These are phyloP conservation scores for Rubia yunnanensis DNA, from an alignment of 257 asterid species.

Conservation along the genomic window DNA sequence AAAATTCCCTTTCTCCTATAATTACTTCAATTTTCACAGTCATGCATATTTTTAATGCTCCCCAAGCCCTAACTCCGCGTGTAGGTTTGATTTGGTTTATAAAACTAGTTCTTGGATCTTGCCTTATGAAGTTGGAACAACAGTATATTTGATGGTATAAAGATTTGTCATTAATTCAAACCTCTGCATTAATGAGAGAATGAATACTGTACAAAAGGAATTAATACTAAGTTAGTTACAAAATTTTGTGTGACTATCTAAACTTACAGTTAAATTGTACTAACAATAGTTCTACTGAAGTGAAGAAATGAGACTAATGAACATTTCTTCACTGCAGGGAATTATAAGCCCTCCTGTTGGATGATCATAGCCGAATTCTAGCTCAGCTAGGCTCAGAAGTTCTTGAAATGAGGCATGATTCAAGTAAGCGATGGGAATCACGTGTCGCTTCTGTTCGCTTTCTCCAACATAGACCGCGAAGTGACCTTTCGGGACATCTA, in stretches of 20 bases:
- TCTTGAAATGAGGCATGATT: conserved; percentile 34
- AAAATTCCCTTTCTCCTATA: too few relatives aligned
- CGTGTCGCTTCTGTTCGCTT: conserved; percentile 28
- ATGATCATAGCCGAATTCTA: conserved; percentile 43
- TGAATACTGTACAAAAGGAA: background rate
- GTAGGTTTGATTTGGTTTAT: too few relatives aligned
- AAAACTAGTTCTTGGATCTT: too few relatives aligned
- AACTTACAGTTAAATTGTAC: background rate
- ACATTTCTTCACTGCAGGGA: conserved; percentile 38
- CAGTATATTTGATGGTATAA: too few relatives aligned
- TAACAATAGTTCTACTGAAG: background rate
- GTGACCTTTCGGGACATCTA: conserved; percentile 15
- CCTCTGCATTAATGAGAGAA: background rate
- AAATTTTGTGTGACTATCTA: background rate
- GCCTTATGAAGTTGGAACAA: too few relatives aligned
- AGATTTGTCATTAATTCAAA: background rate
- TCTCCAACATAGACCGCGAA: conserved; percentile 22
- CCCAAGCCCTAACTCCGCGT: too few relatives aligned
- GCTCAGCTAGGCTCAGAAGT: conserved; percentile 33
- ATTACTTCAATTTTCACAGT: too few relatives aligned
- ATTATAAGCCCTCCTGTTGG: conserved; percentile 60
- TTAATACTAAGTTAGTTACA: background rate
- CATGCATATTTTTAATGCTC: too few relatives aligned
- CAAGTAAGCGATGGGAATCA: conserved; percentile 39
- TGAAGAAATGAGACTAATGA: conserved; percentile 29